Base-by-base conservation (phyloP, 306 rosid genomes). In the Astragalus glycyphyllos region DNA sequence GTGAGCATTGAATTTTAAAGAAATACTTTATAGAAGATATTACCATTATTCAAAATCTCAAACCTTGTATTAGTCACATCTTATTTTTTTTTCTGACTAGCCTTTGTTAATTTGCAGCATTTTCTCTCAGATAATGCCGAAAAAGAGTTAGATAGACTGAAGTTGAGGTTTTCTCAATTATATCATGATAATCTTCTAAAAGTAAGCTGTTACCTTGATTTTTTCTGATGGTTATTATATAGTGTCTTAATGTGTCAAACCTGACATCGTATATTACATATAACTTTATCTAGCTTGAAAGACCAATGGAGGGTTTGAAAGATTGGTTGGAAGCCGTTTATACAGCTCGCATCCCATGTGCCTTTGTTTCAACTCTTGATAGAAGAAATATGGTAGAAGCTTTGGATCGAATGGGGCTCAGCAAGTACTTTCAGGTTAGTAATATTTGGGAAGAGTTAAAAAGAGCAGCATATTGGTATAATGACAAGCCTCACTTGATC, bases 261-360 rank as follows among this genome's bases (percentile, higher is more conserved):
- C 53, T 61, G 72, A 71, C 26, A n/a, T n/a, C n/a, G 10, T 65
- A 31, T 58, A 41, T 45, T 47, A 5, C 54, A n/a, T 37, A 45
- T 47, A 58, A 73, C n/a, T 60, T 46, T 79, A 11, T 58, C 41
- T 78, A 94, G 99, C 81, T 89, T 79, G 81, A 86, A 78, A 84
- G 78, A 77, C 96, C 99, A 23, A 46, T 79, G 17, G 97, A 86
- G 50, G 99, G 99, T 34, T 75, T 94, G 78, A 79, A 83, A 76
- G 99, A 94, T 69, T 94, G 99, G 99, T 82, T 94, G 80, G 99
- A 91, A 74, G 97, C 97, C 0, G 89, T 94, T 53, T 74, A 79
- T 74, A 91, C 91, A 11, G 97, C 96, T 62, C 89, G 89, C 29
- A 94, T 94, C 67, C 96, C 99, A 45, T 94, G 99, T 77, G 96